phyloP scores from a whole-genome alignment of 768 basidiomycete species.

The Scleroderma citrinum region DNA sequence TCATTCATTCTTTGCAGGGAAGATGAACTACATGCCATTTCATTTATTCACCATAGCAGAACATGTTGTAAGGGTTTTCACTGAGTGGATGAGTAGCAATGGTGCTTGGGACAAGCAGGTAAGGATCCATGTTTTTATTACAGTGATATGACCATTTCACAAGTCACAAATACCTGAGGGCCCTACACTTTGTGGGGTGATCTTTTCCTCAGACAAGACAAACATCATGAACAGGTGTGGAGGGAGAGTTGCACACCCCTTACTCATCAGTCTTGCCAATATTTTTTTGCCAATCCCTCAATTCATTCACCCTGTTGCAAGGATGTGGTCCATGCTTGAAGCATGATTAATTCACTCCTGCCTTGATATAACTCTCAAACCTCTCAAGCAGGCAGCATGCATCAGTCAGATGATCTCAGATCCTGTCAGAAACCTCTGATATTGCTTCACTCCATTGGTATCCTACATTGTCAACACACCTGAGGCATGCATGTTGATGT shows the following conservation, averaged over 20 bases:
- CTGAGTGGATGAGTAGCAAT: slow-evolving; percentile 18
- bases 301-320: slow-evolving; percentile 10
- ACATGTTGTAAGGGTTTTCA: slow-evolving; percentile 12
- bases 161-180: slow-evolving; percentile 18
- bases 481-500: slow-evolving; percentile 23
- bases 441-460: slow-evolving; percentile 24
- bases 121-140: not conserved
- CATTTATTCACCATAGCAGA: slow-evolving; percentile 9
- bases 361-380: slow-evolving; percentile 12
- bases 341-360: slow-evolving; percentile 15
- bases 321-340: slow-evolving; percentile 7
- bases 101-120: slow-evolving; percentile 23
- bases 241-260: slow-evolving; percentile 5
- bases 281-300: slow-evolving; percentile 10
- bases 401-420: slow-evolving; percentile 15
- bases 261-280: slow-evolving; percentile 4
- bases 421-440: slow-evolving; percentile 15
- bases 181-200: slow-evolving; percentile 20
- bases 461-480: slow-evolving; percentile 29
- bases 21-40: slow-evolving; percentile 13
- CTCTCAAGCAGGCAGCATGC: slow-evolving; percentile 11
- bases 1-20: slow-evolving; percentile 19
- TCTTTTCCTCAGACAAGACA: slow-evolving; percentile 17
- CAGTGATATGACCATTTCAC: not conserved
- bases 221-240: slow-evolving; percentile 13